These are phyloP conservation scores for Naganishia vaughanmartiniae DNA, from an alignment of 768 basidiomycete species.

Conservation along the genomic window DNA sequence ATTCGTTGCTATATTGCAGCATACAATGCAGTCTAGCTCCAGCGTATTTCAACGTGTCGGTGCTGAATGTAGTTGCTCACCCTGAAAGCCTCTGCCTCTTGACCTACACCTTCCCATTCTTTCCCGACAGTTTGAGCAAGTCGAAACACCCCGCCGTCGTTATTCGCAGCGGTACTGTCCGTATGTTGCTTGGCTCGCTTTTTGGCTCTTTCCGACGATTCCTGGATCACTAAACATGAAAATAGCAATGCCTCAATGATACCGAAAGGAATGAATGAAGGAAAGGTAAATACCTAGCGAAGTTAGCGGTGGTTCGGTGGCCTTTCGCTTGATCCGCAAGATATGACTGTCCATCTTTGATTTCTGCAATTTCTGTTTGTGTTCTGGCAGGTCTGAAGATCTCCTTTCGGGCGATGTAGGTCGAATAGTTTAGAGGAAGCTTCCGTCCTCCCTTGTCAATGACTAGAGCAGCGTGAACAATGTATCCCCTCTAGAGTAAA, in stretches of 20 bases:
- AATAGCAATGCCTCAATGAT: neutral
- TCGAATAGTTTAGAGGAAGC: no score
- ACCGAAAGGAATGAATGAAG: no score
- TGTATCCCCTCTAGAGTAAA: no score
- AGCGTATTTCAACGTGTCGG: no score
- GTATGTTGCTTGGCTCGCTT: slow-evolving; percentile 35
- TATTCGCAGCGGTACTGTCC: slow-evolving; percentile 13
- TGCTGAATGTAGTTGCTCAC: slow-evolving; percentile 32
- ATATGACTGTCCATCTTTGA: slow-evolving; percentile 31
- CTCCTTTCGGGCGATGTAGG: no score
- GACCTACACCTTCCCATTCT: slow-evolving; percentile 46
- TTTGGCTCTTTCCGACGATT: slow-evolving; percentile 35
- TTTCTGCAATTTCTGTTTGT: neutral
- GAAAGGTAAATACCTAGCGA: slow-evolving; percentile 41
- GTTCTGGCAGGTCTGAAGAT: neutral
- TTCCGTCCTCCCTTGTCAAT: no score
- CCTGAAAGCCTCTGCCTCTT: slow-evolving; percentile 47
- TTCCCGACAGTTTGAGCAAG: slow-evolving; percentile 51
- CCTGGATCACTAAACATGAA: slow-evolving; percentile 45
- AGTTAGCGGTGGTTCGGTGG: slow-evolving; percentile 49
- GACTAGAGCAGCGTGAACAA: no score
- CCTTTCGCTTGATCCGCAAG: slow-evolving; percentile 52
- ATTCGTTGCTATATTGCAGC: slow-evolving; percentile 26
- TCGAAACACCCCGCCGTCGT: slow-evolving; percentile 45
- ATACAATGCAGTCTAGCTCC: neutral